These are phyloP conservation scores for Gossypium thurberi DNA, from an alignment of 345 rosid species.

Conservation along the genomic window DNA sequence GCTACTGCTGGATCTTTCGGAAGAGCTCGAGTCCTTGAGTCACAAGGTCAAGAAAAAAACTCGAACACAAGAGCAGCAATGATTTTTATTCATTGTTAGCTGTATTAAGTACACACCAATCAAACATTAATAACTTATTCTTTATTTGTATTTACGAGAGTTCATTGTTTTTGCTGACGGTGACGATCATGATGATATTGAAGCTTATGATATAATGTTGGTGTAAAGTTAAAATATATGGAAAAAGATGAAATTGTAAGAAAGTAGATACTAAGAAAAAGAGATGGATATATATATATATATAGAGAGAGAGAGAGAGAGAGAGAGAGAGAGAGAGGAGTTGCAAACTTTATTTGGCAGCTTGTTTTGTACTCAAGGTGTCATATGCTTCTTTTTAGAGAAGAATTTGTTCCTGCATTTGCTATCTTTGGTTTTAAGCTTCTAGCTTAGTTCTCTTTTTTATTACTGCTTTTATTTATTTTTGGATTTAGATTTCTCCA, in stretches of 20 bases:
- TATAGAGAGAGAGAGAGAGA: too few relatives aligned
- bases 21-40: constrained; percentile 38
- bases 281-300: background rate
- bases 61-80: constrained; percentile 26
- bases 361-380: constrained; percentile 35
- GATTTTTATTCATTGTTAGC: background rate
- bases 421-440: constrained; percentile 14
- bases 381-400: constrained; percentile 18
- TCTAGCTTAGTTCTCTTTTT: background rate
- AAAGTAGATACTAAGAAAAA: constrained; percentile 11
- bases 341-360: constrained; percentile 10
- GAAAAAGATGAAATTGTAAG: background rate
- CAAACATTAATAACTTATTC: too few relatives aligned
- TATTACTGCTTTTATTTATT: background rate
- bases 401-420: constrained; percentile 4
- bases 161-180: background rate
- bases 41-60: constrained; percentile 49
- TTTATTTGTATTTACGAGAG: background rate
- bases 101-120: background rate
- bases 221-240: constrained; percentile 21
- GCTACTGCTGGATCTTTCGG: constrained; percentile 26
- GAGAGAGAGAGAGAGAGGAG: background rate
- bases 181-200: background rate
- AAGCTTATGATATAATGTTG: constrained; percentile 2
- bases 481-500: background rate